These are phyloP conservation scores for Prunus fruticosa DNA, from an alignment of 306 rosid genomes.

Conservation along the genomic window DNA sequence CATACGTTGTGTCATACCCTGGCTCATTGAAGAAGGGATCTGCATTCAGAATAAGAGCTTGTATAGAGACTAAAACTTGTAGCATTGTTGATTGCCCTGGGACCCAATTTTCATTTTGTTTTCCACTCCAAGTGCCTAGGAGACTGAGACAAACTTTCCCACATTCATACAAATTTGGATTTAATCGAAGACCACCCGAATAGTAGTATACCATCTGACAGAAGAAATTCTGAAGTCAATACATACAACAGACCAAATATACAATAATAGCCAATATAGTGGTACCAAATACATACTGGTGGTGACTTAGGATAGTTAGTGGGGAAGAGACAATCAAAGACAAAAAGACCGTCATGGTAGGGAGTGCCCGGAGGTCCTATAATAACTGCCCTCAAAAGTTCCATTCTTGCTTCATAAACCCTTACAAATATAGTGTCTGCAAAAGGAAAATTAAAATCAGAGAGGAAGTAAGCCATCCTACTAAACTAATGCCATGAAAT, in stretches of 20 bases:
- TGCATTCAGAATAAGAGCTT: conserved; percentile 75
- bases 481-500: not conserved
- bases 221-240: conserved; percentile 23
- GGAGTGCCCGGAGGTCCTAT: conserved; percentile 83
- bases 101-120: conserved; percentile 62
- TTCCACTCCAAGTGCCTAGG: conserved; percentile 77
- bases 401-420: conserved; percentile 72
- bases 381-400: conserved; percentile 69
- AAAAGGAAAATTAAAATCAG: conserved; percentile 20
- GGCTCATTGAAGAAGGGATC: conserved; percentile 82
- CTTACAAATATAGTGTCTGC: conserved; percentile 73
- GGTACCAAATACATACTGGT: conserved; percentile 54
- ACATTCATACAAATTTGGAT: conserved; percentile 68
- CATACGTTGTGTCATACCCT: conserved; percentile 33
- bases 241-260: conserved; percentile 10
- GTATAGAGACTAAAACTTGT: conserved; percentile 82
- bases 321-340: conserved; percentile 74
- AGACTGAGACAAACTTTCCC: conserved; percentile 91
- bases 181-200: conserved; percentile 81
- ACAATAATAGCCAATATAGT: not conserved
- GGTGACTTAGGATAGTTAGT: conserved; percentile 54
- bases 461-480: conserved; percentile 1
- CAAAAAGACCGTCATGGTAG: conserved; percentile 83
- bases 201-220: conserved; percentile 71
- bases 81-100: conserved; percentile 75